Conservation (phyloP, 1,284 basidiomycete species). For the Trichosporon coremiiforme region DNA sequence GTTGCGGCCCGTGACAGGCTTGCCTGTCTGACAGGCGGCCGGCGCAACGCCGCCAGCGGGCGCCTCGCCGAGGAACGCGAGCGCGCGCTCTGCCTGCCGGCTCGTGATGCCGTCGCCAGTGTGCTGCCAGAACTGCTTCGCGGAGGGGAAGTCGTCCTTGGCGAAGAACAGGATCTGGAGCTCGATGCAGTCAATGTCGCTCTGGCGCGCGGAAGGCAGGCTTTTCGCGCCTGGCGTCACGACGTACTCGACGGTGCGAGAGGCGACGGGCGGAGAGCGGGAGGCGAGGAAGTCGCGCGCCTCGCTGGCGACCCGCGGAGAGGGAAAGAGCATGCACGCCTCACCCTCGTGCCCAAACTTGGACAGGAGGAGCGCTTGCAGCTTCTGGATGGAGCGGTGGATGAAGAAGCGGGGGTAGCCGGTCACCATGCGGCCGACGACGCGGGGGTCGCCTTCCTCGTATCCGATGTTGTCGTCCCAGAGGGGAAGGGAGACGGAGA, state of each 20-base stretch:
- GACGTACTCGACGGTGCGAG: constrained; percentile 72
- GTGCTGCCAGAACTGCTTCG: constrained; percentile 96
- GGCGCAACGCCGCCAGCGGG: constrained; percentile 44
- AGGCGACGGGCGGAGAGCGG: constrained; percentile 58
- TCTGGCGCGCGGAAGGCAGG: constrained; percentile 27
- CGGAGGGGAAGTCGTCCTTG: constrained; percentile 65
- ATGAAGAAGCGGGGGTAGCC: constrained; percentile 99
- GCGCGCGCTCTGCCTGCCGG: constrained; percentile 78
- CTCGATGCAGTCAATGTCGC: constrained; percentile 59
- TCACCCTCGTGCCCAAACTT: constrained; percentile 75
- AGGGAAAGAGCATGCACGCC: constrained; percentile 74
- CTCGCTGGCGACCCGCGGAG: constrained; percentile 68
- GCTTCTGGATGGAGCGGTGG: constrained; percentile 83
- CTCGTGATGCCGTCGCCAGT: constrained; percentile 87
- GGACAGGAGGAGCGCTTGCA: constrained; percentile 68
- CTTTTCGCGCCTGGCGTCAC: constrained; percentile 60
- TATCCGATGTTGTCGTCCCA: constrained; percentile 94
- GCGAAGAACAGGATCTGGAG: constrained; percentile 83
- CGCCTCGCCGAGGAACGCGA: constrained; percentile 65
- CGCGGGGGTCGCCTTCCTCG: constrained; percentile 85
- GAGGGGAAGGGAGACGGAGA: constrained; percentile 93
- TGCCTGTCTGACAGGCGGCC: background rate
- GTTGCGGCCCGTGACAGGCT: constrained; percentile 38
- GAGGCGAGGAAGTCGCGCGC: constrained; percentile 75
- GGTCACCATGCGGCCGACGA: constrained; percentile 78